Evolutionary conservation across 768 basidiomycete genomes (phyloP).

Genomic region (Boletus rubescentipes): DNA sequence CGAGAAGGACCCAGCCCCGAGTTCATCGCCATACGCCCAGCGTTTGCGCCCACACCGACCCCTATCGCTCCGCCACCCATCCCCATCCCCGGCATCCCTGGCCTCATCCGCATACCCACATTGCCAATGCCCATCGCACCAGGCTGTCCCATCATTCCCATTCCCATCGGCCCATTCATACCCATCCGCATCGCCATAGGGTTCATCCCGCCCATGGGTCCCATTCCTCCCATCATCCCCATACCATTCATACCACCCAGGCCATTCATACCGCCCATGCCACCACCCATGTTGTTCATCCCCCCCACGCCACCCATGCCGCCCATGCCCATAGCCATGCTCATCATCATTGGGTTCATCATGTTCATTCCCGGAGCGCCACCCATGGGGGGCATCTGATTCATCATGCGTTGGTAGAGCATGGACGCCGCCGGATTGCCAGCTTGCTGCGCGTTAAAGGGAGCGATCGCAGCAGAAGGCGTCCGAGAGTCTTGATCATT

Average conservation of each 20-base stretch:
- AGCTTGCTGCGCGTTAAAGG: conserved; percentile 36
- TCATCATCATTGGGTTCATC: conserved; percentile 49
- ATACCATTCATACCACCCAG: conserved; percentile 22
- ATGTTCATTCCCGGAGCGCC: conserved; percentile 49
- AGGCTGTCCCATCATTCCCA: conserved; percentile 35
- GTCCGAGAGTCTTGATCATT: conserved; percentile 37
- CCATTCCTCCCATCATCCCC: conserved; percentile 38
- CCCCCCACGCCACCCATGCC: conserved; percentile 36
- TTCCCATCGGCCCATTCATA: conserved; percentile 36
- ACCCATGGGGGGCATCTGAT: conserved; percentile 44
- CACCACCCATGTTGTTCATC: conserved; percentile 29
- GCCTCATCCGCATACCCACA: conserved; percentile 38
- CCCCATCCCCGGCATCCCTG: conserved; percentile 37
- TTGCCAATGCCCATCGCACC: conserved; percentile 21
- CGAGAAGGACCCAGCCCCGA: conserved; percentile 48
- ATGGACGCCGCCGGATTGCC: conserved; percentile 35
- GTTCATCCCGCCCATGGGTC: conserved; percentile 25
- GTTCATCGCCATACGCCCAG: conserved; percentile 42
- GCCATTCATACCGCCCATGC: conserved; percentile 22
- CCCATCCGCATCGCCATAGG: conserved; percentile 39
- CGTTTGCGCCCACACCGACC: conserved; percentile 29
- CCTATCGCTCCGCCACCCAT: conserved; percentile 42
- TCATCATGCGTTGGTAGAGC: conserved; percentile 38
- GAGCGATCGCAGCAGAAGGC: conserved; percentile 32
- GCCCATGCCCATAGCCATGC: conserved; percentile 50